phyloP scores from a whole-genome alignment of 139 green algal species.

The Coelastrella sp. region DNA sequence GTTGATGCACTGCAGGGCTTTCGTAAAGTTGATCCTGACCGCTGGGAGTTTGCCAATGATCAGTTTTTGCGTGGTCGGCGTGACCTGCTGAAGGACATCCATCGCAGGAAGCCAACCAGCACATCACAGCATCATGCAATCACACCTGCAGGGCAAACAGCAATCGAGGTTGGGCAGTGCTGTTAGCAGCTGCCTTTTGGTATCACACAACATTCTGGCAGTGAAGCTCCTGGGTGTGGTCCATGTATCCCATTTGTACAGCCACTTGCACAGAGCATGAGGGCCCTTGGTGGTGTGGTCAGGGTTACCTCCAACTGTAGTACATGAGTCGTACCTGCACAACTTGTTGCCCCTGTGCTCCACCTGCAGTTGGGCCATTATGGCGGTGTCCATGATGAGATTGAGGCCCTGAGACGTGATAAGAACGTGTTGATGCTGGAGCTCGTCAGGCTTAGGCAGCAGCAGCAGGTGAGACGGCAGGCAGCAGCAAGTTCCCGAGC shows the following conservation, averaged over 20 bases:
- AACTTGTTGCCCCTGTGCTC: not conserved
- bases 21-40: constrained; percentile 95
- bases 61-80: constrained; percentile 82
- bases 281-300: too few species aligned
- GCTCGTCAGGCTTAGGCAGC: constrained; percentile 85
- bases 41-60: constrained; percentile 98
- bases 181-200: not conserved
- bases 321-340: too few species aligned
- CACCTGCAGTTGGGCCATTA: constrained; percentile 81
- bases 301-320: too few species aligned
- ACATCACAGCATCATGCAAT: constrained; percentile 6
- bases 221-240: too few species aligned
- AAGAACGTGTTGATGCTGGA: constrained; percentile 92
- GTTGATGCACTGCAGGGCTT: constrained; percentile 80
- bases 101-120: constrained; percentile 77
- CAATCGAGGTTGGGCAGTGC: constrained; percentile 52
- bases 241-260: too few species aligned
- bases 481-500: not conserved
- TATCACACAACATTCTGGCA: too few species aligned
- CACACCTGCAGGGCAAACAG: constrained; percentile 41
- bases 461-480: constrained; percentile 65
- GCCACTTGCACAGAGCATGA: too few species aligned
- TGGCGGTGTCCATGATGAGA: constrained; percentile 82
- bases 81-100: constrained; percentile 87
- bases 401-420: constrained; percentile 89